Evolutionary conservation across 73 alveolate species (phyloP), one percentile per base, ranked within the genome.

Genomic region (Diophrys sp.): DNA sequence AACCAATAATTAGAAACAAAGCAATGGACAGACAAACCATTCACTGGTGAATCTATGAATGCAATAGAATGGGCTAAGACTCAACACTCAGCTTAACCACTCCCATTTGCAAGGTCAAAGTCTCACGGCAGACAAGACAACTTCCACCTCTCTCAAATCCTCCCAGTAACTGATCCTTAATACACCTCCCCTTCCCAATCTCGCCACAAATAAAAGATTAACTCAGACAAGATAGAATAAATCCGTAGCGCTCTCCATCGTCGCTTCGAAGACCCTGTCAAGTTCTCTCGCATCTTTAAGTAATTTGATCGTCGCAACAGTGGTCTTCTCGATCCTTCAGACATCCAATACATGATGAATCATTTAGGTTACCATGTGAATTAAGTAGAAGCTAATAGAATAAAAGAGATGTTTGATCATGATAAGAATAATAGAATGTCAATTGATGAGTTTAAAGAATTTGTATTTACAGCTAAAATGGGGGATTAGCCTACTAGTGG

Each of bases 311-410:
- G 81, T 83, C 86, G 84, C 56, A 44, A 89, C 25, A 54, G 74
- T 25, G 98, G 98, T 18, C 91, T 85, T 73, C 75, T 96, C 0
- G 87, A 82, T 11, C 77, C 86, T 0, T 75, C 76, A 54, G 98
- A 95, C 77, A 83, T 94, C 28, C 93, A 86, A 56, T 79, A 75
- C 73, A 96, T 96, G 97, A 88, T 96, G 77, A 84, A 95, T 53
- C 91, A 95, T 73, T 82, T 96, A 85, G 98, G 98, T 54, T 90
- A 95, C 57, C 93, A 93, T 27, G 93, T 96, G 2, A 93, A 93
- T 80, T 80, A 81, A 73, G 96, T 91, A 71, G 99, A 96, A 80
- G 95, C 98, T 18, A 70, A 91, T 70, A 96, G 95, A 14, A 67
- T 96, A 57, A 89, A 95, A 33, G 92, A 93, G 23, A 89, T 93